phyloP scores from a whole-genome alignment of 495 filamentous ascomycete genomes.

The Chlorociboria aeruginascens region DNA sequence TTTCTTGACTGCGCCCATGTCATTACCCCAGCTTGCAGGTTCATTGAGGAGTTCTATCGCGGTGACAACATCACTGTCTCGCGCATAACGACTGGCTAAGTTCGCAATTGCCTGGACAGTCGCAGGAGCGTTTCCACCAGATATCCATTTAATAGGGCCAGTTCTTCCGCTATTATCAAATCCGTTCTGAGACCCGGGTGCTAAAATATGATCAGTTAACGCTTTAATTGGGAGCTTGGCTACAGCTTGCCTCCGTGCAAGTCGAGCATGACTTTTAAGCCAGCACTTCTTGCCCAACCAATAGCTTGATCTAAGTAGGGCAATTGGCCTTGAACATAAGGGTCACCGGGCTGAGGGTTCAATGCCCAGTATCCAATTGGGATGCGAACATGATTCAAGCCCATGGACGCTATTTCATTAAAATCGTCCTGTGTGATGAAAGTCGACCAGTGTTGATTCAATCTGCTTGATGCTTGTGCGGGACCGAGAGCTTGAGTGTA shows the following conservation, averaged over 20 bases:
- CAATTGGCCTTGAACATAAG: slow-evolving; percentile 64
- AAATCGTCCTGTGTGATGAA: slow-evolving; percentile 63
- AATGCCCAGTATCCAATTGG: slow-evolving; percentile 74
- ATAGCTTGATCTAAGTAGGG: slow-evolving; percentile 53
- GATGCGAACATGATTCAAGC: slow-evolving; percentile 68
- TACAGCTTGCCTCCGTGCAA: slow-evolving; percentile 49
- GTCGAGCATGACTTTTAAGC: slow-evolving; percentile 59
- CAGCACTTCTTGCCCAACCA: slow-evolving; percentile 49
- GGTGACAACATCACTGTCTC: slow-evolving; percentile 51
- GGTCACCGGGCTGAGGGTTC: slow-evolving; percentile 43
- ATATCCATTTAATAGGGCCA: slow-evolving; percentile 53
- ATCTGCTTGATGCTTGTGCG: slow-evolving; percentile 30
- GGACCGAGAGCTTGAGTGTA: slow-evolving; percentile 38
- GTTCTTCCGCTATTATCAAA: slow-evolving; percentile 65
- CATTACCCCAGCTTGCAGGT: slow-evolving; percentile 39
- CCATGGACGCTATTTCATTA: slow-evolving; percentile 46
- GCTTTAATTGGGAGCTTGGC: neutral
- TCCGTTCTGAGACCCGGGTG: slow-evolving; percentile 70
- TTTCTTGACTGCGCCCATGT: slow-evolving; percentile 38
- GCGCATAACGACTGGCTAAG: slow-evolving; percentile 47
- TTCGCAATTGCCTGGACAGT: slow-evolving; percentile 46
- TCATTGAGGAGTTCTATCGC: slow-evolving; percentile 67
- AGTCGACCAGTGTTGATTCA: slow-evolving; percentile 45
- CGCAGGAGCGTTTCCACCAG: slow-evolving; percentile 40
- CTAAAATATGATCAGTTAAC: slow-evolving; percentile 21